Conservation (phyloP, 768 basidiomycete species). For the Lentinula detonsa region DNA sequence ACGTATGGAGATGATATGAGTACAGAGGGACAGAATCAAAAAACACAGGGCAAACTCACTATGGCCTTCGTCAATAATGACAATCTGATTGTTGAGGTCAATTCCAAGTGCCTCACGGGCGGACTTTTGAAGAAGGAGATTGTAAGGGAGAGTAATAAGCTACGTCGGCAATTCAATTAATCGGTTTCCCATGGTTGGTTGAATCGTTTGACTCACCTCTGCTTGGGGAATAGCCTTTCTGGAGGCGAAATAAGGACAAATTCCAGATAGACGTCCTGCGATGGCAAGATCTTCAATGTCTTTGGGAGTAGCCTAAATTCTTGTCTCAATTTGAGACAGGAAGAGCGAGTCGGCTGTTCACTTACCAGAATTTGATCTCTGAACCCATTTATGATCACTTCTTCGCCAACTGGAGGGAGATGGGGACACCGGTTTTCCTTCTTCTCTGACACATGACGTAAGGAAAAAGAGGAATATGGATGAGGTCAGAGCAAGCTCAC, state of each 20-base stretch:
- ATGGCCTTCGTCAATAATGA: conserved; percentile 95
- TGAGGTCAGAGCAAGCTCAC: conserved; percentile 27
- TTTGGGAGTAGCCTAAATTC: conserved; percentile 69
- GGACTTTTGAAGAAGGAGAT: conserved; percentile 75
- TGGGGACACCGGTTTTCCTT: conserved; percentile 66
- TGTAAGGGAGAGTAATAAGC: conserved; percentile 93
- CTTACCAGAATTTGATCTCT: conserved; percentile 81
- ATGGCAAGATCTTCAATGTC: conserved; percentile 91
- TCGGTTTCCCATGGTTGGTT: background rate
- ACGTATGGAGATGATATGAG: background rate
- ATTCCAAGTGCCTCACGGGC: conserved; percentile 88
- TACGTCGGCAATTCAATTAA: conserved; percentile 19
- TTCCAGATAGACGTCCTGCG: conserved; percentile 59
- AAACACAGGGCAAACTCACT: conserved; percentile 46
- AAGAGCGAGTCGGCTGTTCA: conserved; percentile 3
- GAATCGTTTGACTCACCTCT: conserved; percentile 46
- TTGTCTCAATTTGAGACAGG: background rate
- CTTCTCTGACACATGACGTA: conserved; percentile 35
- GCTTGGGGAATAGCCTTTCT: conserved; percentile 85
- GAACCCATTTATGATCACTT: conserved; percentile 68
- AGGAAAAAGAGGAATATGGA: background rate
- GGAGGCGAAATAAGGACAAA: conserved; percentile 93
- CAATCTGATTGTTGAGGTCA: conserved; percentile 74
- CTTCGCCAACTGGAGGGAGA: conserved; percentile 67
- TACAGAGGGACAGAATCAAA: background rate